Conservation (phyloP, 2,329 filamentous ascomycete species). For the Graphium sp. region DNA sequence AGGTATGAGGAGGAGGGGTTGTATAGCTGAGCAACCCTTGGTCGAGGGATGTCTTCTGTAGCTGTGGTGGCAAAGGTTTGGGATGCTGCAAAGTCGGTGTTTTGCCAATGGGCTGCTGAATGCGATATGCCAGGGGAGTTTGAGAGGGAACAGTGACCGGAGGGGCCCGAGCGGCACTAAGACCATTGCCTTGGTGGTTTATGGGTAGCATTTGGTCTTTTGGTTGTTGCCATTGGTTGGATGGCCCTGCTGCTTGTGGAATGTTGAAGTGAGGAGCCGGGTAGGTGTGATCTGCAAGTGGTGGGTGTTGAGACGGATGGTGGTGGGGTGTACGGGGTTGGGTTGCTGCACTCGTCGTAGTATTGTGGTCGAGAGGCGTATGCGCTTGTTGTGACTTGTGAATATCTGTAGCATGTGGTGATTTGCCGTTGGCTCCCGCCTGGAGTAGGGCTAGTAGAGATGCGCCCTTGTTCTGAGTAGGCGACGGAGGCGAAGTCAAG, state of each 20-base stretch:
- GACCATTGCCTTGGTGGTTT: conserved; percentile 10
- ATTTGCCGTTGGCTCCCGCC: conserved; percentile 9
- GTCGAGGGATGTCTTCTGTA: conserved; percentile 27
- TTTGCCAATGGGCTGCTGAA: background rate
- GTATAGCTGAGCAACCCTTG: conserved; percentile 7
- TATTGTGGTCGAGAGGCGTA: conserved; percentile 37
- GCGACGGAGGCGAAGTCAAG: conserved; percentile 1
- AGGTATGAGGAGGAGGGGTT: conserved; percentile 6
- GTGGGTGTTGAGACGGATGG: conserved; percentile 27
- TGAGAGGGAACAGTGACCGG: conserved; percentile 5
- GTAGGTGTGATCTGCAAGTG: conserved; percentile 12
- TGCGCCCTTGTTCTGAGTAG: conserved; percentile 25
- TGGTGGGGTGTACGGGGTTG: conserved; percentile 42
- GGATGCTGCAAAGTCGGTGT: conserved; percentile 15
- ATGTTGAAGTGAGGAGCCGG: conserved; percentile 15
- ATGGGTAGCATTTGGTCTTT: conserved; percentile 5
- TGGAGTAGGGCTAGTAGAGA: conserved; percentile 37
- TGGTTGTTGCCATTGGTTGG: conserved; percentile 2
- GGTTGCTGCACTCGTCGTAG: conserved; percentile 25
- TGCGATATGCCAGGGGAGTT: background rate
- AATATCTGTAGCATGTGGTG: conserved; percentile 7
- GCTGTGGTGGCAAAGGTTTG: conserved; percentile 36
- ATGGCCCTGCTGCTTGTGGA: background rate
- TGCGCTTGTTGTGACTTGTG: conserved; percentile 17
- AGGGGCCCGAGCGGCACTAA: too few species aligned